A percentile compares a stretch with the other conserved stretches of the same genome.
These are phyloP conservation scores for Micractinium conductrix DNA, from an alignment of 139 green algal species.

Conservation along the genomic window DNA sequence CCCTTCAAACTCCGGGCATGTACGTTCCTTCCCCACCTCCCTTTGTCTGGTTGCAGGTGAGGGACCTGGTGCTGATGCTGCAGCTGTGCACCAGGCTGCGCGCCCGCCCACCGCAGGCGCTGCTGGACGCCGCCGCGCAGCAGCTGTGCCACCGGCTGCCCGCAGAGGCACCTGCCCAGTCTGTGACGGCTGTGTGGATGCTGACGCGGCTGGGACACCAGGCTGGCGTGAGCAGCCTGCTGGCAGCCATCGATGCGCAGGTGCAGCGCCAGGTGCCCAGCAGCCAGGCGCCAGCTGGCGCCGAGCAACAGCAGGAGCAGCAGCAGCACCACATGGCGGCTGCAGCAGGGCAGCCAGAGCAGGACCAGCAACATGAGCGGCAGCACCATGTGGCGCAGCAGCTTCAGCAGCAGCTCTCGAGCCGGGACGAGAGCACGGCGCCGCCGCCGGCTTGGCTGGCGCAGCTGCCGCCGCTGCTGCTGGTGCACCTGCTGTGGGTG, in stretches of 20 bases:
- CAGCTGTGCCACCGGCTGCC: constrained; percentile 2
- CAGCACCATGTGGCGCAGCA: background rate
- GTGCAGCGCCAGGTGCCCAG: background rate
- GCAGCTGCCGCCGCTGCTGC: background rate
- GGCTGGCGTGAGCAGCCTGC: background rate
- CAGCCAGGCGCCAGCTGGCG: background rate
- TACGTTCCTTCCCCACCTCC: background rate
- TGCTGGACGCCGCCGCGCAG: background rate
- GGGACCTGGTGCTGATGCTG: background rate
- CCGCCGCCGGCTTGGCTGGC: constrained; percentile 23
- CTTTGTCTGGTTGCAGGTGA: background rate
- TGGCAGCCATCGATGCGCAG: background rate
- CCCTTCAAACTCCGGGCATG: too few species aligned
- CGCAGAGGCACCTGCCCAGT: background rate
- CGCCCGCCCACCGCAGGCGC: background rate
- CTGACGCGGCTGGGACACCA: constrained; percentile 14
- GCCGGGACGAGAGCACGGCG: too few species aligned
- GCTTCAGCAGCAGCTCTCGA: background rate
- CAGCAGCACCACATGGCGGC: background rate
- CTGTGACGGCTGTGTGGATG: background rate
- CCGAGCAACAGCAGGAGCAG: background rate
- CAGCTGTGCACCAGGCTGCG: background rate
- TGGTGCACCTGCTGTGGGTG: constrained; percentile 20
- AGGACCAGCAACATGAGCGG: background rate
- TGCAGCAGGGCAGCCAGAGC: background rate